Base-by-base conservation (phyloP, 768 basidiomycete species). In the Russula foetens region DNA sequence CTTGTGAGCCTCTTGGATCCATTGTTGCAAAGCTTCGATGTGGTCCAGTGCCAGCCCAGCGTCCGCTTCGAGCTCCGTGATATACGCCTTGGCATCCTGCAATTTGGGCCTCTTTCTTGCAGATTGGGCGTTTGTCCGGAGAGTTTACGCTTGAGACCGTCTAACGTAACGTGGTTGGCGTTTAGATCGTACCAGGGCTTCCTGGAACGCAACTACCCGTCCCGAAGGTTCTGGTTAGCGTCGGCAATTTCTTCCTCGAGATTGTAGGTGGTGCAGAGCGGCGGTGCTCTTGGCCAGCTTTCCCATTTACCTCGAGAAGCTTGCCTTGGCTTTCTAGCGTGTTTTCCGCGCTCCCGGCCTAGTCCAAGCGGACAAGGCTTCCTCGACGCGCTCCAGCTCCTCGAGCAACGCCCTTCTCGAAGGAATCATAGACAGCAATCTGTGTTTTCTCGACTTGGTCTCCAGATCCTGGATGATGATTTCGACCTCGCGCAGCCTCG, bases 391-490 rank as follows among this genome's bases (percentile, higher is more conserved):
- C 14, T 81, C 79, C 19, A 76, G 65, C 19, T 84, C 82, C 65
- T 75, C 79, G 21, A 78, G 58, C 51, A 70, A 72, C 47, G 68
- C 67, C 60, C 71, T 75, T 67, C 46, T 78, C 77, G 45, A n/a
- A n/a, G n/a, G n/a, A n/a, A n/a, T n/a, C n/a, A n/a, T 73, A 72
- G 8, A 73, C 74, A 26, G 70, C 74, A 55, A 74, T 72, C 66
- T 88, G 84, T 0, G 87, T 81, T 38, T 73, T 75, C 45, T 73
- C 75, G 2, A 81, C 67, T 80, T 84, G 62, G 67, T 66, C 72
- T 90, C 87, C 59, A 92, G 71, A 52, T 83, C 81, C n/a, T 73
- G 72, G 21, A 92, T 75, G 58, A 91, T 85, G 9, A 73, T 81
- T 41, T 81, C 80, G 28, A 89, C 88, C 4, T 85, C 86, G 52